Evolutionary conservation across 306 rosid genomes (phyloP).

Genomic region (Medicago arabica): DNA sequence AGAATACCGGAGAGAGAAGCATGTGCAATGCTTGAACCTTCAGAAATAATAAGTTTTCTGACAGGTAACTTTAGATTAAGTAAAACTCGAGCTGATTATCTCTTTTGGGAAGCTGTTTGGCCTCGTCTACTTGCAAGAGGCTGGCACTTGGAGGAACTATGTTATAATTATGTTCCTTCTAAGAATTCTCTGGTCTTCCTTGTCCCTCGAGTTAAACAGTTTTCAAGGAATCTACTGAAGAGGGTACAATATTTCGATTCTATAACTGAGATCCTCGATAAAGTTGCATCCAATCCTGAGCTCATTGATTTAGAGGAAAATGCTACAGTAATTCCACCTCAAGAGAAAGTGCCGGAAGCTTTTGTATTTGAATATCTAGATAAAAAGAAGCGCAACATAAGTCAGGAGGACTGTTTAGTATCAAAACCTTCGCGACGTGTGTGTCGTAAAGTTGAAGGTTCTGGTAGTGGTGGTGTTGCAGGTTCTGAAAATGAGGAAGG

Average conservation of each 20-base stretch:
- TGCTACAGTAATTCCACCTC: conserved; percentile 39
- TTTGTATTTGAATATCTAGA: conserved; percentile 83
- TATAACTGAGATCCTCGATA: conserved; percentile 69
- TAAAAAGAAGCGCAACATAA: conserved; percentile 71
- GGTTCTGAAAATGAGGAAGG: conserved; percentile 48
- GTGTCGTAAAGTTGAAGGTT: conserved; percentile 47
- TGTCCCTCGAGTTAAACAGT: conserved; percentile 83
- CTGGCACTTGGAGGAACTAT: conserved; percentile 97
- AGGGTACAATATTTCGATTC: conserved; percentile 87
- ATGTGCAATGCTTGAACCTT: conserved; percentile 69
- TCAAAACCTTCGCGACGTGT: conserved; percentile 52
- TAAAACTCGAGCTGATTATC: conserved; percentile 87
- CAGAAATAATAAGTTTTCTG: conserved; percentile 75
- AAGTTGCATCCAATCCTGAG: conserved; percentile 86
- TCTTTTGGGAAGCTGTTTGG: conserved; percentile 99
- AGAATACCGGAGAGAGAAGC: conserved; percentile 91
- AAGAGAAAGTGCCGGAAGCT: conserved; percentile 77
- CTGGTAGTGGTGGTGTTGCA: conserved; percentile 43
- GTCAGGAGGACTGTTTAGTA: conserved; percentile 45
- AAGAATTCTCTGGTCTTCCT: conserved; percentile 79
- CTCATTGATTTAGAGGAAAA: conserved; percentile 71
- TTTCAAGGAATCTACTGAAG: conserved; percentile 75
- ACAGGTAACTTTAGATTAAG: conserved; percentile 88
- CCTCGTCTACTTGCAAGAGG: conserved; percentile 96
- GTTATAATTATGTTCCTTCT: conserved; percentile 53